phyloP scores from a whole-genome alignment of 2,329 filamentous ascomycete genomes.

The Phialemoniopsis sp. region DNA sequence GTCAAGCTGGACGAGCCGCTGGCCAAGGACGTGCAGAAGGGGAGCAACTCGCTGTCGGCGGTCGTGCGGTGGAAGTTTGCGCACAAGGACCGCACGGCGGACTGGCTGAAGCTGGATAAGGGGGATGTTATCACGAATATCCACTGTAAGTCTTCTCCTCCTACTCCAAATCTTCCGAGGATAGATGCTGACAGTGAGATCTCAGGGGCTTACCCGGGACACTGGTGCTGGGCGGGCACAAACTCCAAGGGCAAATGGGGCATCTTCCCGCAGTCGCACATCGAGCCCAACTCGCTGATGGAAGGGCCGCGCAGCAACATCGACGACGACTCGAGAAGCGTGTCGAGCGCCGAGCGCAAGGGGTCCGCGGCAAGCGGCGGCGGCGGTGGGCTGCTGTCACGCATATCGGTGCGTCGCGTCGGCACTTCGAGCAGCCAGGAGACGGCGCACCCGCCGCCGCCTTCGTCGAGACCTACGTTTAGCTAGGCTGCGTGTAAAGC shows the following conservation, averaged over 20 bases:
- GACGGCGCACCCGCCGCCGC: no score
- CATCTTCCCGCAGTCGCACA: slow-evolving; percentile 46
- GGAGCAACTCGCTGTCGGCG: slow-evolving; percentile 40
- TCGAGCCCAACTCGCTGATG: slow-evolving; percentile 40
- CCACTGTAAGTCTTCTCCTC: slow-evolving; percentile 35
- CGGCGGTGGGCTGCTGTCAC: not conserved
- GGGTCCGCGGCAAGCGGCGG: not conserved
- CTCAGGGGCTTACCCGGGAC: slow-evolving; percentile 37
- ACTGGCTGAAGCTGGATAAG: slow-evolving; percentile 58
- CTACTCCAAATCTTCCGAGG: not conserved
- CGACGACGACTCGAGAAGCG: slow-evolving; percentile 25
- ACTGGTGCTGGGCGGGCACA: slow-evolving; percentile 54
- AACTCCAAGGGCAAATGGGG: slow-evolving; percentile 49
- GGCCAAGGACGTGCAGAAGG: slow-evolving; percentile 29
- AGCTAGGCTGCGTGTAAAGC: no score
- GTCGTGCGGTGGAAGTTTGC: slow-evolving; percentile 47
- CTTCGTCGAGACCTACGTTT: no score
- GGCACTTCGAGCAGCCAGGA: no score
- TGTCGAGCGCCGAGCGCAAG: not conserved
- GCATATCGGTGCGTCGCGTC: not conserved
- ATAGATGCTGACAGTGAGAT: not conserved
- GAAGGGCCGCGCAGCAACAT: slow-evolving; percentile 22
- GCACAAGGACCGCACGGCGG: slow-evolving; percentile 25
- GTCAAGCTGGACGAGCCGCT: slow-evolving; percentile 40
- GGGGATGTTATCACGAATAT: slow-evolving; percentile 65